Percentiles rank a stretch among this genome's conserved stretches.
These are phyloP conservation scores for Diaporthe citri DNA, from an alignment of 2,329 filamentous ascomycete genomes.

Conservation along the genomic window DNA sequence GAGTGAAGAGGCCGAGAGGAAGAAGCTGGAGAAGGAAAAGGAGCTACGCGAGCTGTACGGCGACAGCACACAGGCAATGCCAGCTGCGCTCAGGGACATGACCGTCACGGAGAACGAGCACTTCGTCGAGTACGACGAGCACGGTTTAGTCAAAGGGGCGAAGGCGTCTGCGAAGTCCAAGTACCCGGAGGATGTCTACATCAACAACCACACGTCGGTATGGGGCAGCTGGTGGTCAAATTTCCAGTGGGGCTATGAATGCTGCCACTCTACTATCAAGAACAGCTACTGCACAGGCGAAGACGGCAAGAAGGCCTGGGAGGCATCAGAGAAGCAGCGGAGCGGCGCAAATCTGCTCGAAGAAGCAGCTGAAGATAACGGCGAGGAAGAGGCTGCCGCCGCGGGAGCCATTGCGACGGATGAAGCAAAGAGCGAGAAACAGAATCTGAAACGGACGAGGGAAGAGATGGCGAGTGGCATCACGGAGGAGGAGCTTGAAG, in stretches of 20 bases:
- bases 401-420: slow-evolving; percentile 49
- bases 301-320: slow-evolving; percentile 84
- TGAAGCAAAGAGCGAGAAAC: slow-evolving; percentile 51
- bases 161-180: slow-evolving; percentile 86
- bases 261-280: slow-evolving; percentile 92
- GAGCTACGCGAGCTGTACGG: slow-evolving; percentile 87
- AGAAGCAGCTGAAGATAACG: slow-evolving; percentile 44
- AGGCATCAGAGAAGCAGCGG: slow-evolving; percentile 77
- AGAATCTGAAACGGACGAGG: slow-evolving; percentile 75
- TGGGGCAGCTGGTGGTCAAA: slow-evolving; percentile 99
- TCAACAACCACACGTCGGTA: slow-evolving; percentile 91
- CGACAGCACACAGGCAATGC: slow-evolving; percentile 65
- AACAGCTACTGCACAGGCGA: slow-evolving; percentile 98
- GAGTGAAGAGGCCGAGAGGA: slow-evolving; percentile 77
- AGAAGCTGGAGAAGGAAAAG: slow-evolving; percentile 76
- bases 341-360: slow-evolving; percentile 58
- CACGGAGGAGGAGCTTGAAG: slow-evolving; percentile 87
- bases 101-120: slow-evolving; percentile 84
- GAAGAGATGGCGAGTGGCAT: slow-evolving; percentile 84
- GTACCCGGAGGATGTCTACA: slow-evolving; percentile 87
- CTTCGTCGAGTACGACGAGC: slow-evolving; percentile 95
- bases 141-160: slow-evolving; percentile 89
- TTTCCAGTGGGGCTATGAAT: slow-evolving; percentile 96
- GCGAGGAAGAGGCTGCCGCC: slow-evolving; percentile 44
- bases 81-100: slow-evolving; percentile 73